Evolutionary conservation across 345 rosid genomes (phyloP).

Genomic region (Salix suchowensis): DNA sequence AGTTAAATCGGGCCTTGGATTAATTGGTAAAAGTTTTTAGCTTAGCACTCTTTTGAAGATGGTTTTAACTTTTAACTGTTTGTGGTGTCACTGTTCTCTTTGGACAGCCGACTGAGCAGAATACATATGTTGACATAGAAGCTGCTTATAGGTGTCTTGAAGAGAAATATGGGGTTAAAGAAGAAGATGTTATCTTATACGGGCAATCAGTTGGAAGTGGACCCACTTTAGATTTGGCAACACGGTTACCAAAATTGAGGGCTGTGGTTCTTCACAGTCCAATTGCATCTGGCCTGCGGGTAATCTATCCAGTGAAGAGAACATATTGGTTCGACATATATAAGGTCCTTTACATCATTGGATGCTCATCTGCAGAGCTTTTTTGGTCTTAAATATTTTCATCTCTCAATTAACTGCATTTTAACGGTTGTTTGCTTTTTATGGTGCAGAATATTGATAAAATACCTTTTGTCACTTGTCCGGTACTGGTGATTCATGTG

Average conservation of each 20-base stretch:
- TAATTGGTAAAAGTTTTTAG: background rate
- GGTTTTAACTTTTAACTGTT: background rate
- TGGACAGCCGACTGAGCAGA: constrained; percentile 81
- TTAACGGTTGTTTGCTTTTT: constrained; percentile 15
- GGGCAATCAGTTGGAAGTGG: constrained; percentile 98
- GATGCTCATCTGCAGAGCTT: background rate
- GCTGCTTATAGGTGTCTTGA: constrained; percentile 79
- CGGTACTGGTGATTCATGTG: constrained; percentile 76
- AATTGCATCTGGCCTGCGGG: constrained; percentile 82
- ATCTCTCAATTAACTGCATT: background rate
- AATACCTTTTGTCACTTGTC: constrained; percentile 69
- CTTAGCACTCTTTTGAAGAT: background rate
- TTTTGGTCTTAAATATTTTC: background rate
- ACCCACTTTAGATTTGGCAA: constrained; percentile 82
- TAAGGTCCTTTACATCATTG: constrained; percentile 40
- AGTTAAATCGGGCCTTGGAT: background rate
- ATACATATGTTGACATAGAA: constrained; percentile 81
- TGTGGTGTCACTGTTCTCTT: constrained; percentile 2
- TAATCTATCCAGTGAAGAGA: constrained; percentile 83
- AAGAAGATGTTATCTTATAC: constrained; percentile 80
- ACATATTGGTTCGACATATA: constrained; percentile 96
- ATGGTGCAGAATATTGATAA: constrained; percentile 77
- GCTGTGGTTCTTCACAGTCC: constrained; percentile 98
- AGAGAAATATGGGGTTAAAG: constrained; percentile 68
- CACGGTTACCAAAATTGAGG: constrained; percentile 58